A percentile compares a stretch with the other conserved stretches of the same genome.
These are phyloP conservation scores for Papiliotrema flavescens DNA, from an alignment of 1,284 basidiomycete species.

Conservation along the genomic window DNA sequence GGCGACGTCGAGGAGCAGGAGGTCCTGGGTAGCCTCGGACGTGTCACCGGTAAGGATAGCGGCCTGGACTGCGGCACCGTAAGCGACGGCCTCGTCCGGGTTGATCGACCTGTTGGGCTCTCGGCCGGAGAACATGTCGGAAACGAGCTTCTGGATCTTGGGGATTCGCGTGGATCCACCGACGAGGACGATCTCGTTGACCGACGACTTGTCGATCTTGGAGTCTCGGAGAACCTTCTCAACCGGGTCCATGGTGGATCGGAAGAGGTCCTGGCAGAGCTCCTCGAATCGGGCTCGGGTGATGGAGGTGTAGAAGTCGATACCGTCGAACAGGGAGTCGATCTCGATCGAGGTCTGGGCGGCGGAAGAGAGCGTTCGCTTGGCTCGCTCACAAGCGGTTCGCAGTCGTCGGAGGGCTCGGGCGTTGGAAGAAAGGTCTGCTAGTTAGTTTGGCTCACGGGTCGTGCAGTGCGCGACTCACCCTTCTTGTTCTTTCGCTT, in stretches of 20 bases:
- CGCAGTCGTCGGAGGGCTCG: conserved; percentile 96
- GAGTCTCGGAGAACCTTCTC: conserved; percentile 98
- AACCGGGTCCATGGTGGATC: conserved; percentile 92
- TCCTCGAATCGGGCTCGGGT: conserved; percentile 99
- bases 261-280: conserved; percentile 96
- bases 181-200: conserved; percentile 94
- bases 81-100: conserved; percentile 99
- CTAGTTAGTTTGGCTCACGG: conserved; percentile 22
- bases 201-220: conserved; percentile 93
- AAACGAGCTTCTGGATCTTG: conserved; percentile 94
- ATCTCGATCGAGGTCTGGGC: conserved; percentile 97
- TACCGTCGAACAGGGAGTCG: conserved; percentile 95
- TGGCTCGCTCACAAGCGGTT: conserved; percentile 97
- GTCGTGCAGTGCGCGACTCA: conserved; percentile 48
- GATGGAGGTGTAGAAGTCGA: conserved; percentile 97
- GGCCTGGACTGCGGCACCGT: conserved; percentile 98
- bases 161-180: conserved; percentile 99
- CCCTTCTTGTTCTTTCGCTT: conserved; percentile 94
- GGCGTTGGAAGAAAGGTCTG: conserved; percentile 83
- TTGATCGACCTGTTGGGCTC: conserved; percentile 96
- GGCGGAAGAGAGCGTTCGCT: conserved; percentile 95
- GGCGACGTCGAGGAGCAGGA: conserved; percentile 94
- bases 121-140: conserved; percentile 98
- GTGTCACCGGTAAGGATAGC: conserved; percentile 97
- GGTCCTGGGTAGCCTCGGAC: conserved; percentile 95